phyloP scores from a whole-genome alignment of 441 rosid species.

The Syzygium syzygioides region DNA sequence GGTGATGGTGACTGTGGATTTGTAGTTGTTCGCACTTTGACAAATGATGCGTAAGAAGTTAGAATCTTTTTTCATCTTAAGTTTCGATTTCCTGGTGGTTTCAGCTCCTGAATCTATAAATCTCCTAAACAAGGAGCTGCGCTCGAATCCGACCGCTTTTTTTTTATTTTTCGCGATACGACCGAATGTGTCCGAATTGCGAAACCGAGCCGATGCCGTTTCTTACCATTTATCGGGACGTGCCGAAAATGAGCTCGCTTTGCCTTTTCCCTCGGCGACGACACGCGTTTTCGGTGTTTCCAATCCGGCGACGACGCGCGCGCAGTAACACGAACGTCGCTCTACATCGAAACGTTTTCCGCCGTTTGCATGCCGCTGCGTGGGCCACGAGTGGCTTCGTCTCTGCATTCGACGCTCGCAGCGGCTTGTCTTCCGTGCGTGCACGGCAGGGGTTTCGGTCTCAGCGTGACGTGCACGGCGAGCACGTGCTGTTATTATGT shows the following conservation, averaged over 20 bases:
- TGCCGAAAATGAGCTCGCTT: not conserved
- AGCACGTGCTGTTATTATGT: not conserved
- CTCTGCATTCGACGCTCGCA: not conserved
- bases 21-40: too few relatives aligned
- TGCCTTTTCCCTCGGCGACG: fast-evolving
- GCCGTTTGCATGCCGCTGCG: fast-evolving
- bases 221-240: fast-evolving
- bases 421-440: too few relatives aligned
- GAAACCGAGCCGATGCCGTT: fast-evolving
- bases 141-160: fast-evolving
- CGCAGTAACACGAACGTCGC: not conserved
- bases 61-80: too few relatives aligned
- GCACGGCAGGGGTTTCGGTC: fast-evolving
- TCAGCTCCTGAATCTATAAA: not conserved
- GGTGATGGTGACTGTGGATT: not conserved
- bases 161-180: fast-evolving
- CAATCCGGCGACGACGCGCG: fast-evolving
- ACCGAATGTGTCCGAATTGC: fast-evolving
- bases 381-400: not conserved
- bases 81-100: too few relatives aligned
- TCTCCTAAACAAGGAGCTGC: fast-evolving
- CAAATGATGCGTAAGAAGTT: too few relatives aligned
- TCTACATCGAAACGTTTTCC: not conserved
- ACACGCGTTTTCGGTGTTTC: fast-evolving
- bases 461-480: fast-evolving